Conservation (phyloP, 768 basidiomycete genomes). For the Podaxis sp. region DNA sequence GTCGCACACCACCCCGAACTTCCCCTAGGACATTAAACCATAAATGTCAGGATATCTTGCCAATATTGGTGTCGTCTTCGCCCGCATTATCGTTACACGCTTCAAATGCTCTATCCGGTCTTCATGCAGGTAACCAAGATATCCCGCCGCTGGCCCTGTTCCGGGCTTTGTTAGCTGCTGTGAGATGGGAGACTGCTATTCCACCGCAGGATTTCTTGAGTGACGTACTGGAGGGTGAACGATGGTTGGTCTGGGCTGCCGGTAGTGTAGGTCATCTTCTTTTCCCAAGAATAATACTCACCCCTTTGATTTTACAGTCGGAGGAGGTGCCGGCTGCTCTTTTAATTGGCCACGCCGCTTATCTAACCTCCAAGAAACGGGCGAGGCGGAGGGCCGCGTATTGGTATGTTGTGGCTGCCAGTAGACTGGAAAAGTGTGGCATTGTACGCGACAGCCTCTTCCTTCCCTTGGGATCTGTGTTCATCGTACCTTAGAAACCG, state of each 20-base stretch:
- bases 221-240: conserved; percentile 63
- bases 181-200: conserved; percentile 76
- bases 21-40: neutral
- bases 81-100: conserved; percentile 57
- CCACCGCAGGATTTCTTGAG: conserved; percentile 52
- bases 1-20: conserved; percentile 20
- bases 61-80: conserved; percentile 65
- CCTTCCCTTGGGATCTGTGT: neutral
- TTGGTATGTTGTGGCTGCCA: conserved; percentile 78
- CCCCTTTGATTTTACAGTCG: conserved; percentile 29
- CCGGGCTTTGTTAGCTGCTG: conserved; percentile 61
- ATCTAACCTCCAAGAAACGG: conserved; percentile 55
- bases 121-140: conserved; percentile 42
- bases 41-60: conserved; percentile 69
- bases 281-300: neutral
- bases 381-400: conserved; percentile 63
- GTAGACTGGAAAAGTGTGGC: conserved; percentile 76
- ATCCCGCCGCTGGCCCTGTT: conserved; percentile 60
- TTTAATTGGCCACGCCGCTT: conserved; percentile 77
- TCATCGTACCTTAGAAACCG: conserved; percentile 56
- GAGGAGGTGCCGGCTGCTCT: conserved; percentile 80
- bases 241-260: conserved; percentile 85
- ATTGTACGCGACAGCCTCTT: conserved; percentile 48
- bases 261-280: conserved; percentile 56
- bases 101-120: conserved; percentile 48